Evolutionary conservation across 1,284 basidiomycete species (phyloP), one percentile per base, ranked within the genome.

Genomic region (Cryptococcus sp.): DNA sequence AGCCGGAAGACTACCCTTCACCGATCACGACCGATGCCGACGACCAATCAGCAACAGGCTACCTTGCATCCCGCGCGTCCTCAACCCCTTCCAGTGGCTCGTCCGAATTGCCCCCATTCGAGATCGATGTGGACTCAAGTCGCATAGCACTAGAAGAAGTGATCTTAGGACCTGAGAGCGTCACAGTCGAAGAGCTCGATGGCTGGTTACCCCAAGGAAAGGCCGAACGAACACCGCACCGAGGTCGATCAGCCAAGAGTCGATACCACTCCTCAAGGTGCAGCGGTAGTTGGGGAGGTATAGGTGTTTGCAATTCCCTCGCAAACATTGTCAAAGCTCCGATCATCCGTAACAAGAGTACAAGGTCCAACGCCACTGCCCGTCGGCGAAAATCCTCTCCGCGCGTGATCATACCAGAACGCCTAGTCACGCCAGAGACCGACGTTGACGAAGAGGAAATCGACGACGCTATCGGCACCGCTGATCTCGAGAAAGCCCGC

Each of bases 131-230:
- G 7, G 64, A 65, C n/a, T 52, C 59, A 17, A 52, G 59, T 15
- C 47, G 63, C 15, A 52, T 57, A 22, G 60, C 61, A 25, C 27
- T 64, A 15, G 66, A 71, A 19, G 70, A 72, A 49, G 52, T 69
- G 11, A 56, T 75, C 19, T 45, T 69, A 8, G 75, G 75, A 8
- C 75, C 75, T 3, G 75, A 77, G 63, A 76, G 72, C 53, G 57
- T 77, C 20, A 63, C 58, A 13, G 50, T 77, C 23, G 75, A 77
- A 20, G 75, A 77, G 56, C 62, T 77, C 3, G 75, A 77, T 51
- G 70, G 68, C n/a, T 71, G 71, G 71, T 59, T 75, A 41, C 67
- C 70, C 27, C 47, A 51, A 45, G 52, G 20, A 7, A 61, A 64
- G 50, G 50, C 52, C 0, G 62, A 68, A n/a, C 55, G 65, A 19